Evolutionary conservation across 1,139 yeast species (phyloP).

Genomic region (Protomyces inundatus): DNA sequence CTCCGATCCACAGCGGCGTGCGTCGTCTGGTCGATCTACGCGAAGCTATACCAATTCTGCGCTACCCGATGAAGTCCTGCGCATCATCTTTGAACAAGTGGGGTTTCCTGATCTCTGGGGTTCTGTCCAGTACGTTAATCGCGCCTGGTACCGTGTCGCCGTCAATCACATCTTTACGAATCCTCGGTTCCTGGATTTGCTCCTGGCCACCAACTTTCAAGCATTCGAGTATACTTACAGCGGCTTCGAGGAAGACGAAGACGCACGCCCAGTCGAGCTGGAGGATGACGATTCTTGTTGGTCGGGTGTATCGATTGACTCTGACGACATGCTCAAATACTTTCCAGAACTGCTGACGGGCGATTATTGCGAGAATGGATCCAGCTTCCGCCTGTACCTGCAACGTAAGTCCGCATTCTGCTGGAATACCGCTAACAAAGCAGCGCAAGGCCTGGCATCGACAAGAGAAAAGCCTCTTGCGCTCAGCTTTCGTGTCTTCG

Average conservation of each 20-base stretch:
- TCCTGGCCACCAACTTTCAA: background rate
- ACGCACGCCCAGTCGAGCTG: background rate
- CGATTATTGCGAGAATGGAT: background rate
- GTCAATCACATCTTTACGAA: background rate
- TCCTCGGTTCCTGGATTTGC: background rate
- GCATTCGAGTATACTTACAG: background rate
- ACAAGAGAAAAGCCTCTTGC: too few species aligned
- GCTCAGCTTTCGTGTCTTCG: too few species aligned
- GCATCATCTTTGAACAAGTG: background rate
- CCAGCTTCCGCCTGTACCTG: background rate
- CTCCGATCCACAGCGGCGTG: background rate
- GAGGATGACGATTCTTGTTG: background rate
- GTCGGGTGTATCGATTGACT: slow-evolving; percentile 1
- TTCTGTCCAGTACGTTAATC: background rate
- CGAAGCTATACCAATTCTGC: background rate
- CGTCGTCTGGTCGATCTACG: background rate
- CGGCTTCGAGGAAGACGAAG: background rate
- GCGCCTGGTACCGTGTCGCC: background rate
- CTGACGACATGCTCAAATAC: background rate
- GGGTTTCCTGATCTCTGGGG: slow-evolving; percentile 4
- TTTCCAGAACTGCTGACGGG: background rate
- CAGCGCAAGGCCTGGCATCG: too few species aligned
- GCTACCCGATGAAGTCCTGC: background rate
- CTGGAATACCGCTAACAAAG: background rate
- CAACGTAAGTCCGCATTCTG: background rate